Conservation (phyloP, 2,329 filamentous ascomycete genomes). For the Fusarium kyushuense region DNA sequence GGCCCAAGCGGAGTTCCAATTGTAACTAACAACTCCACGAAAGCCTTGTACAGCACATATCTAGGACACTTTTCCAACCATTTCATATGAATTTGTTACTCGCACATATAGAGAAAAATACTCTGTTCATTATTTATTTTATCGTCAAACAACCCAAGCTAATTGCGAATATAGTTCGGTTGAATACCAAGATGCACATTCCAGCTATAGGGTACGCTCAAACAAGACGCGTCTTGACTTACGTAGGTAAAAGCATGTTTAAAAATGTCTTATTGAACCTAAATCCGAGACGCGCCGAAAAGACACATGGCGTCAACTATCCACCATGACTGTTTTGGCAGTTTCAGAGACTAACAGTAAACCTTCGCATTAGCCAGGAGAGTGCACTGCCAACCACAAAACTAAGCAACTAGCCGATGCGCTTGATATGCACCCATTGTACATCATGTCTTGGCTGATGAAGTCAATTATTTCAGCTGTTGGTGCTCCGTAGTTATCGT, state of each 20-base stretch:
- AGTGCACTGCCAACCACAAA: neutral
- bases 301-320: neutral
- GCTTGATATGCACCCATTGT: neutral
- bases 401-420: neutral
- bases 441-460: neutral
- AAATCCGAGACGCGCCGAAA: slow-evolving; percentile 18
- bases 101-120: no score
- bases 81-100: no score
- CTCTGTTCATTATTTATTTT: no score
- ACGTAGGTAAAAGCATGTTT: neutral
- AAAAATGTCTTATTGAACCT: neutral
- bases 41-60: no score
- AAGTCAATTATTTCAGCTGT: neutral
- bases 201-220: neutral
- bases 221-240: neutral
- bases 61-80: no score
- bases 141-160: neutral
- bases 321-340: neutral
- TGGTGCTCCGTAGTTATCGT: neutral
- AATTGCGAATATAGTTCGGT: neutral
- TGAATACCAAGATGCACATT: neutral
- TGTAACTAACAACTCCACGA: no score
- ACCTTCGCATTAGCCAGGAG: no score
- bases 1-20: no score
- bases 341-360: neutral